These are phyloP conservation scores for Coemansia linderi DNA, from an alignment of 371 early-diverging fungal species.

Conservation along the genomic window DNA sequence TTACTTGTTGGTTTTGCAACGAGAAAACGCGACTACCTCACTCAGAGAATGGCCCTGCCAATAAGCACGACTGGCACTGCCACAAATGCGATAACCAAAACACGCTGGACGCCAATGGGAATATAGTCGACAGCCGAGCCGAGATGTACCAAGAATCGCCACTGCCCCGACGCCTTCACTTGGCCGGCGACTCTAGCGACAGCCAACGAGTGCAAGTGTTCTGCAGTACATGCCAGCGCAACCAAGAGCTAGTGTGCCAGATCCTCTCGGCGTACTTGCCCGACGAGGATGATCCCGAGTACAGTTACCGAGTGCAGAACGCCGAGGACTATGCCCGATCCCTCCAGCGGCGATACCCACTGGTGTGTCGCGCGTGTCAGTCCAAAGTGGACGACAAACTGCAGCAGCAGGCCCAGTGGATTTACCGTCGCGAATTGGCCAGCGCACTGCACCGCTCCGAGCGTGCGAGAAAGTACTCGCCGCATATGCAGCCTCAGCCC, in stretches of 20 bases:
- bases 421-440: slow-evolving; percentile 35
- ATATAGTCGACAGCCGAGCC: slow-evolving; percentile 27
- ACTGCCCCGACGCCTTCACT: slow-evolving; percentile 3
- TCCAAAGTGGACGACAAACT: slow-evolving; percentile 29
- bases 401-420: slow-evolving; percentile 41
- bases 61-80: slow-evolving; percentile 38
- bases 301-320: slow-evolving; percentile 4
- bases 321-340: slow-evolving; percentile 36
- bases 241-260: slow-evolving; percentile 45
- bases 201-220: slow-evolving; percentile 11
- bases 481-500: slow-evolving; percentile 19
- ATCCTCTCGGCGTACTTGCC: slow-evolving; percentile 41
- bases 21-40: slow-evolving; percentile 20
- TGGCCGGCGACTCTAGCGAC: neutral
- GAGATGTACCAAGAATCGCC: slow-evolving; percentile 45
- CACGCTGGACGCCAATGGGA: slow-evolving; percentile 29
- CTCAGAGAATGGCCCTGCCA: slow-evolving; percentile 2
- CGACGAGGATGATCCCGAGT: slow-evolving; percentile 40
- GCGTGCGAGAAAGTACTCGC: slow-evolving; percentile 13
- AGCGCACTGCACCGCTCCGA: slow-evolving; percentile 34
- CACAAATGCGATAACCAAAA: slow-evolving; percentile 36
- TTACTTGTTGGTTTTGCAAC: slow-evolving; percentile 50
- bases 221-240: slow-evolving; percentile 42
- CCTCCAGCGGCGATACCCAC: slow-evolving; percentile 37
- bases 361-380: slow-evolving; percentile 42